Conservation (phyloP, 2,329 filamentous ascomycete genomes). For the Epichloe baconii region DNA sequence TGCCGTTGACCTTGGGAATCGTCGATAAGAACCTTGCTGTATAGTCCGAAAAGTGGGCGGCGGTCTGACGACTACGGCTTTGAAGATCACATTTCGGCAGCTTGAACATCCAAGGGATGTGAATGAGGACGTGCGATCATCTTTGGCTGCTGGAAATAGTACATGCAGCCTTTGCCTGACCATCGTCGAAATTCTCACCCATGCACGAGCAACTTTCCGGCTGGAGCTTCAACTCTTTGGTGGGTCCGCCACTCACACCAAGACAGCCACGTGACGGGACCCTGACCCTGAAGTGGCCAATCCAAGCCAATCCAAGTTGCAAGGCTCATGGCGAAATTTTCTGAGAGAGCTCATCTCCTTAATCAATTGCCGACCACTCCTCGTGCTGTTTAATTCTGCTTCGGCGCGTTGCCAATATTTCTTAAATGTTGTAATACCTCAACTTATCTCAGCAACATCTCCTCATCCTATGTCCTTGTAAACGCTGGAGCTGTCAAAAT, state of each 20-base stretch:
- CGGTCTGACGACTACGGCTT: conserved; percentile 15
- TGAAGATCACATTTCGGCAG: conserved; percentile 18
- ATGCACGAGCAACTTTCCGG: background rate
- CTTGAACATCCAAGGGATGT: conserved; percentile 18
- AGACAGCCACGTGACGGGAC: conserved; percentile 7
- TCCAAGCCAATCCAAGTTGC: conserved; percentile 2
- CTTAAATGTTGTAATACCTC: conserved; percentile 13
- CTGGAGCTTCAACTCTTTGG: conserved; percentile 2
- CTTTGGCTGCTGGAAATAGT: background rate
- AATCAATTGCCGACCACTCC: conserved; percentile 2
- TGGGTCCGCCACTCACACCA: background rate
- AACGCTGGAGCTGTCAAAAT: conserved; percentile 14
- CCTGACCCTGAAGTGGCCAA: conserved; percentile 2
- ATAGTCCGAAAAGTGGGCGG: conserved; percentile 13
- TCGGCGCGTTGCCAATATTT: background rate
- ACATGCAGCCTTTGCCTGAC: background rate
- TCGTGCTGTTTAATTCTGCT: background rate
- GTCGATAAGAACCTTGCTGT: conserved; percentile 10
- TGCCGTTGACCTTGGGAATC: conserved; percentile 9
- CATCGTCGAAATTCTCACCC: background rate
- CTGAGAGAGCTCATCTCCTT: conserved; percentile 9
- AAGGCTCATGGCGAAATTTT: conserved; percentile 14
- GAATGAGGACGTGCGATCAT: conserved; percentile 19
- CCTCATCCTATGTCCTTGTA: background rate
- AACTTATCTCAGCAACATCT: background rate